Percentiles rank a stretch among this genome's conserved stretches.
These are phyloP conservation scores for Ophiostoma quercus DNA, from an alignment of 2,329 filamentous ascomycete genomes.

Conservation along the genomic window DNA sequence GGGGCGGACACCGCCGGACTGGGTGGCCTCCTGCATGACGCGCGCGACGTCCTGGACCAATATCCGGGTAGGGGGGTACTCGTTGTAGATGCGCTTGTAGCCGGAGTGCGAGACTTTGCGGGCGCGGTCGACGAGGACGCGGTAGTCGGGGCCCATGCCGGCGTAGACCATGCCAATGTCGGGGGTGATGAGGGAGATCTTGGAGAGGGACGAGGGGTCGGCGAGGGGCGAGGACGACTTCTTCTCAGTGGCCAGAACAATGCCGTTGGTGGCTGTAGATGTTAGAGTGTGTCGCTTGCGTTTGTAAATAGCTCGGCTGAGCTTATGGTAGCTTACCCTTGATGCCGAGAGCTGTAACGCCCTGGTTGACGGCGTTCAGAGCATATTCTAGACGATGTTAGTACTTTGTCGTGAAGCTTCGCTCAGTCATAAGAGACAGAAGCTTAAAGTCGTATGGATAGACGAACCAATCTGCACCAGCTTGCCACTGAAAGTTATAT, in stretches of 20 bases:
- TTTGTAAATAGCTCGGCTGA: not conserved
- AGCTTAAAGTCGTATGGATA: not conserved
- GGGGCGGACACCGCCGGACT: constrained; percentile 92
- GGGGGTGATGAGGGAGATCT: constrained; percentile 95
- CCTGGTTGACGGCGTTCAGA: constrained; percentile 97
- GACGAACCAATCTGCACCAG: constrained; percentile 85
- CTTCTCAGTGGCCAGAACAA: constrained; percentile 98
- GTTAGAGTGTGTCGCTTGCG: not conserved
- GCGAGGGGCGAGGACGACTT: constrained; percentile 97
- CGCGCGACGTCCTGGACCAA: constrained; percentile 96
- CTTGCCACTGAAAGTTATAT: constrained; percentile 65
- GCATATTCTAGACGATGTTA: constrained; percentile 72
- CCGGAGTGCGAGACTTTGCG: constrained; percentile 96
- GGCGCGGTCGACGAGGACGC: constrained; percentile 93
- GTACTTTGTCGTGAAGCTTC: not conserved
- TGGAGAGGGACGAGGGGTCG: constrained; percentile 89
- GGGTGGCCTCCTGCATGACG: constrained; percentile 98
- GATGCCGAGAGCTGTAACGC: constrained; percentile 95
- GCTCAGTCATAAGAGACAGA: not conserved
- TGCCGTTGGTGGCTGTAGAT: constrained; percentile 85
- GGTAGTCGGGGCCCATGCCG: constrained; percentile 97
- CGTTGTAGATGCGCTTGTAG: constrained; percentile 99
- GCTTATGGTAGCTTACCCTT: constrained; percentile 61
- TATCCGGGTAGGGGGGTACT: constrained; percentile 99
- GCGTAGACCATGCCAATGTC: constrained; percentile 99